phyloP scores from a whole-genome alignment of 495 filamentous ascomycete species.

The Tuber magnatum region DNA sequence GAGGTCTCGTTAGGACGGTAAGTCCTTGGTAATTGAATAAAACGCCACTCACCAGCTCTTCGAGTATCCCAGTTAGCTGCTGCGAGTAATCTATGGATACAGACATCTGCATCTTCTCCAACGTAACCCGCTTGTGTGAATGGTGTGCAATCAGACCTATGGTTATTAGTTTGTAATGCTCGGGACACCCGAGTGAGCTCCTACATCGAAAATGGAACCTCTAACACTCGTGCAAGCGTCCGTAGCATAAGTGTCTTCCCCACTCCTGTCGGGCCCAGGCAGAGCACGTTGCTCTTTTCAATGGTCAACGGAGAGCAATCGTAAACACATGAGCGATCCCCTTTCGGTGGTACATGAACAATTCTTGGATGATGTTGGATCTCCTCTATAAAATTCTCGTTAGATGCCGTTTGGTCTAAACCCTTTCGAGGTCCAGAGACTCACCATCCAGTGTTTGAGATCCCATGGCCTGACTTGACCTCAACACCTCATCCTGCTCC shows the following conservation, averaged over 20 bases:
- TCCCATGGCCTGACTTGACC: conserved; percentile 43
- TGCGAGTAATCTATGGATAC: conserved; percentile 79
- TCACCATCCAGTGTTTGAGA: conserved; percentile 49
- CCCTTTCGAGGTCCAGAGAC: conserved; percentile 11
- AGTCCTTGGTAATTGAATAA: neutral
- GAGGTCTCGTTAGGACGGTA: conserved; percentile 36
- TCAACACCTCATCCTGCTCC: conserved; percentile 60
- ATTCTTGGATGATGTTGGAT: conserved; percentile 66
- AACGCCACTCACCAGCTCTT: conserved; percentile 42
- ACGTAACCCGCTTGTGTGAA: conserved; percentile 98
- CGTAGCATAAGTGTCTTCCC: conserved; percentile 86
- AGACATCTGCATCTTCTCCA: conserved; percentile 89
- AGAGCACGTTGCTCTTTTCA: conserved; percentile 91
- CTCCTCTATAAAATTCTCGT: conserved; percentile 56
- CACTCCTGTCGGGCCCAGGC: conserved; percentile 89
- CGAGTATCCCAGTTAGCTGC: conserved; percentile 85
- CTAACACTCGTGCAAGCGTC: conserved; percentile 66
- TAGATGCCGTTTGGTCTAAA: neutral
- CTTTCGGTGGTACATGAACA: conserved; percentile 45
- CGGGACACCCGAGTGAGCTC: conserved; percentile 3
- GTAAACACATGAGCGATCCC: conserved; percentile 44
- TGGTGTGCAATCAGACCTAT: conserved; percentile 79
- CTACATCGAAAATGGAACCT: conserved; percentile 85
- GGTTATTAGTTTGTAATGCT: conserved; percentile 11
- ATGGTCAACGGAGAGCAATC: conserved; percentile 63